phyloP scores from a whole-genome alignment of 306 rosid genomes.

The Medicago arabica region DNA sequence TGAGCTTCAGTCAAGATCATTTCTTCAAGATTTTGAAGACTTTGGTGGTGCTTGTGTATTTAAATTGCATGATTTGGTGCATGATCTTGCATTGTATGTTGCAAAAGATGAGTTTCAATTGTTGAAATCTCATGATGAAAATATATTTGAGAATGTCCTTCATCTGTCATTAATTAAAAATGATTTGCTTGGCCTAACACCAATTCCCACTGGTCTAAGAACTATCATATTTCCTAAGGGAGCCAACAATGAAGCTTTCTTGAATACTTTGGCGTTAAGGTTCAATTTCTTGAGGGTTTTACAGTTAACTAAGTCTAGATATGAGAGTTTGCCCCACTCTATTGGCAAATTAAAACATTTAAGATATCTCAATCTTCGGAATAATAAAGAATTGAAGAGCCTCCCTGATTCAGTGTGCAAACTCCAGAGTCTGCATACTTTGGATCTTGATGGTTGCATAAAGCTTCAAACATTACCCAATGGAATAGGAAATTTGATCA shows the following conservation, averaged over 20 bases:
- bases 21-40: neutral
- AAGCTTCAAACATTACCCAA: neutral
- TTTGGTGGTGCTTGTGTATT: neutral
- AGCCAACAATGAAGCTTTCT: neutral
- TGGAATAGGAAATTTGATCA: slow-evolving; percentile 16
- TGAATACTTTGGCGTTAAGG: neutral
- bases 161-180: slow-evolving; percentile 14
- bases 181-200: neutral
- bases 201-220: neutral
- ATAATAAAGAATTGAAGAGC: neutral
- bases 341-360: slow-evolving; percentile 26
- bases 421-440: neutral
- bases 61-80: slow-evolving; percentile 29
- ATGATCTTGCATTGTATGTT: slow-evolving; percentile 3
- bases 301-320: neutral
- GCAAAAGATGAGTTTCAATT: neutral
- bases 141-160: neutral
- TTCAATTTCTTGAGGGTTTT: neutral
- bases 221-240: neutral
- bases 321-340: neutral
- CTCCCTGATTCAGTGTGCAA: slow-evolving; percentile 16
- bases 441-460: neutral
- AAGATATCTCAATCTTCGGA: neutral
- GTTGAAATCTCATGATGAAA: neutral
- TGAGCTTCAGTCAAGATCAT: slow-evolving; percentile 13